Percentiles rank a stretch among this genome's conserved stretches.
phyloP scores from a whole-genome alignment of 2,329 filamentous ascomycete genomes.

The Xylaria sp. region DNA sequence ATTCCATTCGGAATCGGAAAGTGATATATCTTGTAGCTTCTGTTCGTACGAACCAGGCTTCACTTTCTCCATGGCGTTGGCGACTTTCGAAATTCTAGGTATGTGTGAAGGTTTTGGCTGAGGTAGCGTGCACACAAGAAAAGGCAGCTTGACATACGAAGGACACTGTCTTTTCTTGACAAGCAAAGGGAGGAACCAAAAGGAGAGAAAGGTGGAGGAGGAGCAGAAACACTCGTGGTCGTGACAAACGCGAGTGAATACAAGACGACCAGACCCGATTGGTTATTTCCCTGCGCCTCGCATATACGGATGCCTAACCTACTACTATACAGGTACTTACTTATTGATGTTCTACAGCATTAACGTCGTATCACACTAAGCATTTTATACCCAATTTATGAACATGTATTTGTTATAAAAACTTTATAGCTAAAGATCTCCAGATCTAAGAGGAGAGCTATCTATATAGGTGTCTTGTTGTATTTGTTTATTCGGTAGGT shows the following conservation, averaged over 20 bases:
- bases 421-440: no score
- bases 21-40: constrained; percentile 19
- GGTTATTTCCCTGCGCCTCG: constrained; percentile 7
- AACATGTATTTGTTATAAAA: no score
- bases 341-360: no score
- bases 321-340: no score
- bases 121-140: not conserved
- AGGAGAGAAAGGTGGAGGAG: not conserved
- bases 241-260: not conserved
- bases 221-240: not conserved
- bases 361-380: no score
- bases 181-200: not conserved
- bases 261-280: constrained; percentile 6
- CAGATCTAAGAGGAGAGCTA: no score
- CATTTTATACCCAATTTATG: no score
- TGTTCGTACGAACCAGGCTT: constrained; percentile 17
- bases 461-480: no score
- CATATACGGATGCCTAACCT: no score
- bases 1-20: constrained; percentile 24
- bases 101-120: not conserved
- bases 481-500: no score
- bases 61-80: constrained; percentile 12
- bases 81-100: not conserved
- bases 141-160: not conserved
- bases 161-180: not conserved